Base-by-base conservation (phyloP, 371 early-diverging fungal genomes). In the Lichtheimia hyalospora region DNA sequence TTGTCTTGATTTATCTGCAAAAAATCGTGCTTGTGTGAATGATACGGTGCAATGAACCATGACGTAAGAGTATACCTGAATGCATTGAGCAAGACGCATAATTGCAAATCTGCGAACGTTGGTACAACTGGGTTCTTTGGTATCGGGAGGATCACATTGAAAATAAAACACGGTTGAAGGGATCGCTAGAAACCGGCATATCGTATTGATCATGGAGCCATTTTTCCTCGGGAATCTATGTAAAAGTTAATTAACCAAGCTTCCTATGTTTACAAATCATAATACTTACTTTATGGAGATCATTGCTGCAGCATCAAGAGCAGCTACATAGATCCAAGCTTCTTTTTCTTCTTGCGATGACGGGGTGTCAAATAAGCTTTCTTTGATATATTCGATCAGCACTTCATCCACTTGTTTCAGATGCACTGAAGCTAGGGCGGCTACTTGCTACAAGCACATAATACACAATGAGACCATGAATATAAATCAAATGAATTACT, bases 331-430 rank as follows among this genome's bases (percentile, higher is more conserved):
- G 13, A 84, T 76, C 77, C 79, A 74, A 8, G 80, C 62, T 52
- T 85, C 79, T 3, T 69, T 71, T 0, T 57, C 62, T 14, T 68
- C 28, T 20, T 44, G 56, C 3, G 25, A 21, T 8, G 41, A 69
- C 24, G 84, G 71, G 15, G 64, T 40, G 39, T 71, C 73, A 62
- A 86, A 85, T 20, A 87, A 62, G 56, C 83, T 79, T 18, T 75
- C 71, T n/a, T 79, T 63, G 23, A 86, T 74, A 55, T 84, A 79
- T 8, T 72, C 63, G 12, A 83, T 73, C 20, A 89, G 68, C 3
- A 78, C 71, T 67, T 89, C 85, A 68, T 89, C 89, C 57, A 89
- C 63, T 67, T 86, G 79, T 39, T 81, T 81, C 21, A 89, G 71
- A 60, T 81, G 81, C 6, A 83, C 69, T 24, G 83, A 82, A 0